Conservation (phyloP, 495 filamentous ascomycete genomes). For the Hypoxylon subgilvum region DNA sequence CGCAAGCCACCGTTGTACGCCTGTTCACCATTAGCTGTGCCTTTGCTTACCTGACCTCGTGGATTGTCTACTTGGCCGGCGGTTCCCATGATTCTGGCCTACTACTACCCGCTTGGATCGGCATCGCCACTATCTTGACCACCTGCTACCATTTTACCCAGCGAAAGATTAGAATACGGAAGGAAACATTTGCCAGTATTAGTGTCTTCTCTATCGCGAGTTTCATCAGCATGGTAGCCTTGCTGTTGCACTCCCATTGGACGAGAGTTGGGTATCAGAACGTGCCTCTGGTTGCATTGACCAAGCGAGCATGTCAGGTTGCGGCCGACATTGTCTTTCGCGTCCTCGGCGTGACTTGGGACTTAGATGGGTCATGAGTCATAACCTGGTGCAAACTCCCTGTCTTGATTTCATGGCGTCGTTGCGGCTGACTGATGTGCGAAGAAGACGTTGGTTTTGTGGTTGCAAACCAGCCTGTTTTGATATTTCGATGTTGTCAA, state of each 20-base stretch:
- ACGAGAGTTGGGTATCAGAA: conserved; percentile 41
- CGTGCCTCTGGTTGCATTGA: conserved; percentile 36
- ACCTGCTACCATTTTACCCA: conserved; percentile 81
- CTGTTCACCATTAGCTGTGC: conserved; percentile 78
- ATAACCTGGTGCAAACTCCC: neutral
- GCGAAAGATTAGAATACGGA: conserved; percentile 79
- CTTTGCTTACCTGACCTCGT: conserved; percentile 82
- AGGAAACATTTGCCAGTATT: conserved; percentile 79
- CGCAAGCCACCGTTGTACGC: conserved; percentile 81
- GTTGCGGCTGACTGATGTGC: neutral
- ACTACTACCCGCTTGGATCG: conserved; percentile 85
- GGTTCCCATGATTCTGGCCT: conserved; percentile 76
- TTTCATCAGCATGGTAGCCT: conserved; percentile 74
- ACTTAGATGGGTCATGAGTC: conserved; percentile 21
- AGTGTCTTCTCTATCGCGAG: conserved; percentile 76
- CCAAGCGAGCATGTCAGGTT: conserved; percentile 26
- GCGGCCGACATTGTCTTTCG: conserved; percentile 31
- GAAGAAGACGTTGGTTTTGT: neutral
- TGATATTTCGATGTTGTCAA: no score
- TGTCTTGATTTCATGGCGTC: neutral
- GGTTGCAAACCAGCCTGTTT: no score
- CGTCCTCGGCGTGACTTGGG: conserved; percentile 37
- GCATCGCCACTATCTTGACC: conserved; percentile 79
- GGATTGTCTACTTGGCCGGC: conserved; percentile 76
- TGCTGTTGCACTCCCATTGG: conserved; percentile 72